Evolutionary conservation across 257 asterid species (phyloP), one percentile per base, ranked within the genome.

Genomic region (Nicotiana paniculata): DNA sequence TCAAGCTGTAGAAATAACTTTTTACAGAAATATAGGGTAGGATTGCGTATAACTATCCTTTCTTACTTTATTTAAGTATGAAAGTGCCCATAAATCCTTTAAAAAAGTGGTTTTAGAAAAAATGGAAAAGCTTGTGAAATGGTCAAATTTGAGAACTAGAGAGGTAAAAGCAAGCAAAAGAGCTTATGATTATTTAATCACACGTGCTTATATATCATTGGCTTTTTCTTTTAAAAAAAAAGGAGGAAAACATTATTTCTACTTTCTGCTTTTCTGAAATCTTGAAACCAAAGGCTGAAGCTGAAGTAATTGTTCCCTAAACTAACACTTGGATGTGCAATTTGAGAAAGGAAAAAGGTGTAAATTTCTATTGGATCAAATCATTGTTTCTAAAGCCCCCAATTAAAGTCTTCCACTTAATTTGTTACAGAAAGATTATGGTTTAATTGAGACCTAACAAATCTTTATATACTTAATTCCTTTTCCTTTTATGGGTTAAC

Each of bases 111-210:
- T 55, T 32, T 32, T 0, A 61, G 46, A 63, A 54, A 66, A 9
- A 8, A 26, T 21, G 24, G 48, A 6, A 35, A 67, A 66, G 48
- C 82, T 82, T 85, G 82, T 74, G 63, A 83, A 54, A 79, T 74
- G 21, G 84, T 64, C 81, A 85, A 78, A 6, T 76, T 69, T 85
- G 78, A 81, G 59, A 72, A 82, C 80, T 79, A 80, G 9, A 76
- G 55, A 76, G 21, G 43, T 35, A 21, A 21, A 43, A 63, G 26
- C 57, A 62, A 17, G 24, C 54, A 70, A 72, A 72, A 15, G 58
- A 18, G 59, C 1, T 61, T 68, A 85, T 55, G 82, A 82, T 79
- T 80, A 43, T 9, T 59, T 35, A 43, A 54, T 65, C 74, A 74
- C 84, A 85, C 37, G 28, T 80, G 84, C 72, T 39, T 18, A 28